Conservation (phyloP, 768 basidiomycete genomes). For the Boletus sp. region DNA sequence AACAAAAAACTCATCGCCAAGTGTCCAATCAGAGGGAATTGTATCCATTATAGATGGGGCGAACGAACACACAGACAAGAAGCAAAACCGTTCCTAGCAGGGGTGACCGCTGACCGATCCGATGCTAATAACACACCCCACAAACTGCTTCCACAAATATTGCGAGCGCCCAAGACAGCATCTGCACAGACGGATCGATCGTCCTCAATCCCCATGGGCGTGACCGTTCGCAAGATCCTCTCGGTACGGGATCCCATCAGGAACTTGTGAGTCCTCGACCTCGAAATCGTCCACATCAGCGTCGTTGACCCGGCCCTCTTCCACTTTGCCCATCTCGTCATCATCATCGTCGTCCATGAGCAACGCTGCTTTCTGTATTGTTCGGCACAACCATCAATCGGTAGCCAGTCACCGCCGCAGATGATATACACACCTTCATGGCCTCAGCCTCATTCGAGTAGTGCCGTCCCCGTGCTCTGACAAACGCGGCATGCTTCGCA, state of each 20-base stretch:
- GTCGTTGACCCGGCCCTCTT: not conserved
- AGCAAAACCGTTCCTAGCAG: not conserved
- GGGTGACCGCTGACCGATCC: constrained; percentile 1
- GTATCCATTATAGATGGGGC: not conserved
- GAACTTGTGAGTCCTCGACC: not conserved
- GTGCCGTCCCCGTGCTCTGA: constrained; percentile 76
- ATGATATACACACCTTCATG: constrained; percentile 66
- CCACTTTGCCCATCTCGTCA: constrained; percentile 1
- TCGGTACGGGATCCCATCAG: not conserved
- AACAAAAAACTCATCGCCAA: not conserved
- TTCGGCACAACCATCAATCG: constrained; percentile 4
- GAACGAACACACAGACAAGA: not conserved
- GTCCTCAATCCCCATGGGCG: constrained; percentile 15
- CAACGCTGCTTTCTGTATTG: constrained; percentile 55
- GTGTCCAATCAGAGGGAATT: not conserved
- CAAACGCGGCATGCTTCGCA: constrained; percentile 77
- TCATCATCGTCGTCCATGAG: constrained; percentile 64
- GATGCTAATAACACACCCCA: not conserved
- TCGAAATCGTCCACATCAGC: constrained; percentile 13
- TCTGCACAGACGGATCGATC: not conserved
- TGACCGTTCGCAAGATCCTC: constrained; percentile 20
- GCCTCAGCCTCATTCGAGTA: constrained; percentile 91
- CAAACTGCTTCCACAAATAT: not conserved
- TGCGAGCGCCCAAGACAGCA: not conserved
- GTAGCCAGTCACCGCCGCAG: not conserved